A percentile compares a stretch with the other conserved stretches of the same genome.
These are phyloP conservation scores for Penicillium chermesinum DNA, from an alignment of 495 filamentous ascomycete species.

Conservation along the genomic window DNA sequence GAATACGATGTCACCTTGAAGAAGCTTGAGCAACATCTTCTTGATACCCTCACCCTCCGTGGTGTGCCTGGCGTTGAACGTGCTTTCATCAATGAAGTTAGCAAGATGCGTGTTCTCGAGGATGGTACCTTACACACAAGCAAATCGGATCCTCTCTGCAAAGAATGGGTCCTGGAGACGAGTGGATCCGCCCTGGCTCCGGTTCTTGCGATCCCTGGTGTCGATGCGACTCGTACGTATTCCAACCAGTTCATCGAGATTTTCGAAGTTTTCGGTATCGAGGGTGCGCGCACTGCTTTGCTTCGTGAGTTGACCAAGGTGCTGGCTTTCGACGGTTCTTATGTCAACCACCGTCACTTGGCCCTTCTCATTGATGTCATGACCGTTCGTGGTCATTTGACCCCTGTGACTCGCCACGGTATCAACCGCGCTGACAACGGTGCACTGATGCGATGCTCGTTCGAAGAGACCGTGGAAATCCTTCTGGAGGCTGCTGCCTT, in stretches of 20 bases:
- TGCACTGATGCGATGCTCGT: constrained; percentile 98
- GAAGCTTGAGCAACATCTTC: constrained; percentile 80
- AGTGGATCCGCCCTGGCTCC: constrained; percentile 77
- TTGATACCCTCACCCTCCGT: constrained; percentile 84
- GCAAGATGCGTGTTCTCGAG: constrained; percentile 52
- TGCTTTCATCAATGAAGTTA: constrained; percentile 85
- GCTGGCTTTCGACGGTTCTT: constrained; percentile 94
- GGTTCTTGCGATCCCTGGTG: constrained; percentile 79
- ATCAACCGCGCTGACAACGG: constrained; percentile 98
- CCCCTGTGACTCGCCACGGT: constrained; percentile 94
- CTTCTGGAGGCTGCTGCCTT: constrained; percentile 88
- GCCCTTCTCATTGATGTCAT: constrained; percentile 97
- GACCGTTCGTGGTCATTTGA: constrained; percentile 88
- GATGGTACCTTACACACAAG: constrained; percentile 65
- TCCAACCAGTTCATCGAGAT: constrained; percentile 95
- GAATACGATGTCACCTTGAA: constrained; percentile 90
- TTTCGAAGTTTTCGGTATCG: constrained; percentile 90
- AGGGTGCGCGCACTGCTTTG: constrained; percentile 80
- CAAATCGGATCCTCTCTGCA: constrained; percentile 67
- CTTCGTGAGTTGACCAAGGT: constrained; percentile 85
- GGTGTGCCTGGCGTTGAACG: constrained; percentile 83
- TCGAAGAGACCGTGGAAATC: constrained; percentile 99
- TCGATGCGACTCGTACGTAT: constrained; percentile 83
- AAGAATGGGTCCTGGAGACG: constrained; percentile 94
- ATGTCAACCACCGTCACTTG: constrained; percentile 98